A percentile compares a stretch with the other conserved stretches of the same genome.
Conservation (phyloP, 352 stramenopile species). For the Aphanomyces astaci region DNA sequence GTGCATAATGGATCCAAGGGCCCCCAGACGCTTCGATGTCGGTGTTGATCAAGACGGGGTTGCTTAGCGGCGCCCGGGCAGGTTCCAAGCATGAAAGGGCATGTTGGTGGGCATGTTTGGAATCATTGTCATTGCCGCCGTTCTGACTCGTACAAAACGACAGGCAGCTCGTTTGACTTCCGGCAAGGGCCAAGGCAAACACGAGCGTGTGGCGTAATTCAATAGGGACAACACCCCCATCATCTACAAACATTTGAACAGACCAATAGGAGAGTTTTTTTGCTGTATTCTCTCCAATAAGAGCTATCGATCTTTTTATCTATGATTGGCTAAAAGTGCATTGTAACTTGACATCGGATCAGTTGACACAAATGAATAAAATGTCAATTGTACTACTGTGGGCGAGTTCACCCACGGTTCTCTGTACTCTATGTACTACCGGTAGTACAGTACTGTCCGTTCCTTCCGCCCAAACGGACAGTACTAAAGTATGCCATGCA, state of each 20-base stretch:
- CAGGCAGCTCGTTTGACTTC: not conserved
- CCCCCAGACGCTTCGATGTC: slow-evolving; percentile 63
- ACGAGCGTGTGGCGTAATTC: slow-evolving; percentile 10
- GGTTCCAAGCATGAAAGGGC: not conserved
- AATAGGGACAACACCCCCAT: not conserved
- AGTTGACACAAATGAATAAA: too few species aligned
- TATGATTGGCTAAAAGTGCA: too few species aligned
- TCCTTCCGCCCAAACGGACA: not conserved
- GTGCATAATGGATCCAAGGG: not conserved
- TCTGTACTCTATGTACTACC: too few species aligned
- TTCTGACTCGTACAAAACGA: not conserved
- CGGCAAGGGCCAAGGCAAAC: slow-evolving; percentile 15
- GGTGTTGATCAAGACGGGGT: slow-evolving; percentile 62
- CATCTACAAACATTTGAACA: not conserved
- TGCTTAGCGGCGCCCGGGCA: slow-evolving; percentile 29
- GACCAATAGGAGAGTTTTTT: not conserved
- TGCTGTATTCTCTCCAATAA: too few species aligned
- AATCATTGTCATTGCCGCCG: not conserved
- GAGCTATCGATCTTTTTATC: too few species aligned
- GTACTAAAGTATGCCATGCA: not conserved
- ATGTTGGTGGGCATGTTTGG: not conserved
- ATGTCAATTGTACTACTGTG: not conserved
- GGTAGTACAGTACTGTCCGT: too few species aligned
- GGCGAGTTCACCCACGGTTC: too few species aligned
- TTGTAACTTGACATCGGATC: not conserved